These are phyloP conservation scores for Streptanthus diversifolius DNA, from an alignment of 345 rosid species.

Conservation along the genomic window DNA sequence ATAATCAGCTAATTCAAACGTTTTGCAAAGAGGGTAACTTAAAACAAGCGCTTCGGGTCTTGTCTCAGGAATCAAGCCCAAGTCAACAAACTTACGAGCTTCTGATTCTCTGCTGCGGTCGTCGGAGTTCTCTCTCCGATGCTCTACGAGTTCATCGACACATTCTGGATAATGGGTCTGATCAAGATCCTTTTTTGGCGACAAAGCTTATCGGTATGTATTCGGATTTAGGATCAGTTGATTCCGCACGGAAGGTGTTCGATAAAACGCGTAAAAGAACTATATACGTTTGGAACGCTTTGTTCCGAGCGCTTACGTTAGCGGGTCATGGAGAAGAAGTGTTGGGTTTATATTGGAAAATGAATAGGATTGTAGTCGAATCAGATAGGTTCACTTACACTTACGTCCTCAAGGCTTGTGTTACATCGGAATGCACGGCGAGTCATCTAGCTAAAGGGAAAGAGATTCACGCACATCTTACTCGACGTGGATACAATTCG, in stretches of 20 bases:
- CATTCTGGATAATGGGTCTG: slow-evolving; percentile 64
- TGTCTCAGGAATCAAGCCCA: slow-evolving; percentile 54
- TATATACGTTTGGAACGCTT: slow-evolving; percentile 79
- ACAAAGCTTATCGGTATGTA: slow-evolving; percentile 83
- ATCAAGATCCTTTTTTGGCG: slow-evolving; percentile 86
- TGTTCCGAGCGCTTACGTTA: slow-evolving; percentile 69
- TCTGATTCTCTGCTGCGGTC: slow-evolving; percentile 64
- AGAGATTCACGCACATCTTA: slow-evolving; percentile 77
- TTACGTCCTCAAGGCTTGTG: slow-evolving; percentile 83
- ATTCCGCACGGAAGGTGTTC: slow-evolving; percentile 72
- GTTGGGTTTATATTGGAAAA: slow-evolving; percentile 53
- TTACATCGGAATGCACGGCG: slow-evolving; percentile 46
- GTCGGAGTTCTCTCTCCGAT: slow-evolving; percentile 51
- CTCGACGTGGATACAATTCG: slow-evolving; percentile 56
- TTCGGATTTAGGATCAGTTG: slow-evolving; percentile 47
- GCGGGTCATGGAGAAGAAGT: slow-evolving; percentile 80
- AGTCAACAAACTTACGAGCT: slow-evolving; percentile 84
- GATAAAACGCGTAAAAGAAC: slow-evolving; percentile 74
- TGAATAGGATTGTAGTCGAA: slow-evolving; percentile 50
- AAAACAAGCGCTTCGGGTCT: slow-evolving; percentile 64
- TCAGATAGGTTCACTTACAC: slow-evolving; percentile 90
- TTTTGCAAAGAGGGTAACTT: slow-evolving; percentile 69
- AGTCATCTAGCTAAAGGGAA: slow-evolving; percentile 50
- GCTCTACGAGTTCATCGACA: slow-evolving; percentile 62
- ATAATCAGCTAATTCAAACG: slow-evolving; percentile 56